These are phyloP conservation scores for Catharanthus roseus DNA, from an alignment of 257 asterid genomes.

Conservation along the genomic window DNA sequence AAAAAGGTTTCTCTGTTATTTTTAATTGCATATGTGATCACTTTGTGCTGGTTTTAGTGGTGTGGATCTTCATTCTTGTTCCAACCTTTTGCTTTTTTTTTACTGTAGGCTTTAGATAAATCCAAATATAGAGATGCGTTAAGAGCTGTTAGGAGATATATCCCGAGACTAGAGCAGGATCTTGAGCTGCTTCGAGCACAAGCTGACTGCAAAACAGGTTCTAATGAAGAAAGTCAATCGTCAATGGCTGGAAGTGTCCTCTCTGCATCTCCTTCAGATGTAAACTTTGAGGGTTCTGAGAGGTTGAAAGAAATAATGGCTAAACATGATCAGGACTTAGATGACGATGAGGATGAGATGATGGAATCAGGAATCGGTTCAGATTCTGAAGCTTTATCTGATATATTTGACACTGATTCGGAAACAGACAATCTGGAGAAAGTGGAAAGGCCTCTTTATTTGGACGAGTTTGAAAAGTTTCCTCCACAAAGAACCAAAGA, in stretches of 20 bases:
- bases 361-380: slow-evolving; percentile 43
- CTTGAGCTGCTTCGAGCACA: slow-evolving; percentile 72
- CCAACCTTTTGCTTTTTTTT: slow-evolving; percentile 6
- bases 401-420: slow-evolving; percentile 76
- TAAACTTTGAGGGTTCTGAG: slow-evolving; percentile 46
- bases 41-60: neutral
- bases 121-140: slow-evolving; percentile 84
- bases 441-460: slow-evolving; percentile 46
- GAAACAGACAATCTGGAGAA: slow-evolving; percentile 47
- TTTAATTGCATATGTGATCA: neutral
- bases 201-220: slow-evolving; percentile 34
- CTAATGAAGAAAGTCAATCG: slow-evolving; percentile 25
- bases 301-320: slow-evolving; percentile 55
- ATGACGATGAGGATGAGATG: slow-evolving; percentile 31
- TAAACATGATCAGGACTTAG: slow-evolving; percentile 26
- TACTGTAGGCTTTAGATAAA: slow-evolving; percentile 87
- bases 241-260: slow-evolving; percentile 24
- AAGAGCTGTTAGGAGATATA: slow-evolving; percentile 67
- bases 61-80: neutral
- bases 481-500: slow-evolving; percentile 35
- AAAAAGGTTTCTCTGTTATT: slow-evolving; percentile 57
- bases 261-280: slow-evolving; percentile 21
- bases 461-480: slow-evolving; percentile 74
- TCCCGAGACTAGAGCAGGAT: slow-evolving; percentile 87
- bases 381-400: slow-evolving; percentile 77